Percentiles rank a stretch among this genome's conserved stretches.
Evolutionary conservation across 2,329 filamentous ascomycete species (phyloP).

Genomic region (Pochonia chlamydosporia): DNA sequence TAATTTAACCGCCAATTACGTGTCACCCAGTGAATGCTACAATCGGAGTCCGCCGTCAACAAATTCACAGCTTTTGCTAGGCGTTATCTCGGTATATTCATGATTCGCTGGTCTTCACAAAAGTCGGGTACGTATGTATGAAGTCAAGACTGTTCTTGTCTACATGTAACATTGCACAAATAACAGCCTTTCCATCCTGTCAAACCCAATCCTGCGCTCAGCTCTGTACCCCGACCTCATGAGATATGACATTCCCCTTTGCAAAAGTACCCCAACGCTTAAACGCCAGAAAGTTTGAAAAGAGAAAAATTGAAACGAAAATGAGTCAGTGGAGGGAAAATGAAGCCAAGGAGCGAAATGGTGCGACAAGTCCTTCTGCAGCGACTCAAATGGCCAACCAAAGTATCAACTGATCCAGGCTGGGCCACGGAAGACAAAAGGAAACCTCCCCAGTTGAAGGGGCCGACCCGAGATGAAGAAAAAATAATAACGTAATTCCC

Average conservation of each 20-base stretch:
- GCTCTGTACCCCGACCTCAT: not conserved
- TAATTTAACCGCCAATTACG: too few species aligned
- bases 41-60: too few species aligned
- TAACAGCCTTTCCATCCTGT: not conserved
- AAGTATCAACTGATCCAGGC: not conserved
- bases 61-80: too few species aligned
- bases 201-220: not conserved
- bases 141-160: not conserved
- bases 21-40: too few species aligned
- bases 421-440: not conserved
- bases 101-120: not conserved
- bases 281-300: conserved; percentile 3
- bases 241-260: not conserved
- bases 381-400: not conserved
- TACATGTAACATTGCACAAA: not conserved
- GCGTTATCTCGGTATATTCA: too few species aligned
- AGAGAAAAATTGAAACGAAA: not conserved
- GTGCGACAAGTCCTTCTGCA: not conserved
- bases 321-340: too few species aligned
- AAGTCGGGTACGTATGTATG: not conserved
- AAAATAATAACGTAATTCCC: not conserved
- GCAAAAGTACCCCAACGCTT: conserved; percentile 4
- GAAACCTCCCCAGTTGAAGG: not conserved
- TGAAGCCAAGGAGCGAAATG: not conserved
- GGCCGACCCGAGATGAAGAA: not conserved